These are phyloP conservation scores for Hymenoscyphus albidus DNA, from an alignment of 2,329 filamentous ascomycete species.

Conservation along the genomic window DNA sequence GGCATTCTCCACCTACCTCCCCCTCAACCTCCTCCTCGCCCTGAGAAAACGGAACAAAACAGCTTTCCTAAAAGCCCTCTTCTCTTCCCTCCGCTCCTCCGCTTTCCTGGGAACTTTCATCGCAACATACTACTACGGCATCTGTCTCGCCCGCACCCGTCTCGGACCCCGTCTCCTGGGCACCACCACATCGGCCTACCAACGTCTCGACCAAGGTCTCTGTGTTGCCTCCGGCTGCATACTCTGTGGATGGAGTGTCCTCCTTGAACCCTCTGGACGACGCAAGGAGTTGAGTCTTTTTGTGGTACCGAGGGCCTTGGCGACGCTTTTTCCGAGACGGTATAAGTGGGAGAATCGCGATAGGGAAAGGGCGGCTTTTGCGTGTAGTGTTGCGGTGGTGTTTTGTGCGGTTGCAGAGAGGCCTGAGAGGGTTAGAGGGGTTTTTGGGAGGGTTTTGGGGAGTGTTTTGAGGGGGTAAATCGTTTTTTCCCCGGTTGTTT, in stretches of 20 bases:
- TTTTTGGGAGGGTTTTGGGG: slow-evolving; percentile 58
- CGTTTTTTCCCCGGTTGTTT: no score
- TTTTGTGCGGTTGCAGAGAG: slow-evolving; percentile 64
- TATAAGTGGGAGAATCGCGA: slow-evolving; percentile 62
- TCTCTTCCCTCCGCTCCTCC: slow-evolving; percentile 65
- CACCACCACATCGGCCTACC: slow-evolving; percentile 43
- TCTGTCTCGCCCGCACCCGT: slow-evolving; percentile 72
- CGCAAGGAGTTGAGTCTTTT: slow-evolving; percentile 72
- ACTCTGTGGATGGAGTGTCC: slow-evolving; percentile 77
- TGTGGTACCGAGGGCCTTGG: slow-evolving; percentile 74
- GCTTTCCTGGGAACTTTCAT: slow-evolving; percentile 77
- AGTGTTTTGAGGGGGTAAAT: slow-evolving; percentile 18
- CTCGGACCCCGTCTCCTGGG: slow-evolving; percentile 66
- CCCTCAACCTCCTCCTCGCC: slow-evolving; percentile 65
- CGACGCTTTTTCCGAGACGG: slow-evolving; percentile 67
- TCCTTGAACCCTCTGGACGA: slow-evolving; percentile 63
- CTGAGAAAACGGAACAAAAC: slow-evolving; percentile 41
- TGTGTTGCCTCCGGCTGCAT: slow-evolving; percentile 70
- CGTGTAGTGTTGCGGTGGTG: slow-evolving; percentile 65
- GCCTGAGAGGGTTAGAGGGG: slow-evolving; percentile 59
- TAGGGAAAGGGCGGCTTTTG: slow-evolving; percentile 64
- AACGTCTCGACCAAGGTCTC: slow-evolving; percentile 56
- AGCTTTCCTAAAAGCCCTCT: slow-evolving; percentile 41
- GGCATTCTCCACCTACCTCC: slow-evolving; percentile 73
- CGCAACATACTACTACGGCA: slow-evolving; percentile 76